phyloP scores from a whole-genome alignment of 257 asterid species.

The Solanum sitiens region DNA sequence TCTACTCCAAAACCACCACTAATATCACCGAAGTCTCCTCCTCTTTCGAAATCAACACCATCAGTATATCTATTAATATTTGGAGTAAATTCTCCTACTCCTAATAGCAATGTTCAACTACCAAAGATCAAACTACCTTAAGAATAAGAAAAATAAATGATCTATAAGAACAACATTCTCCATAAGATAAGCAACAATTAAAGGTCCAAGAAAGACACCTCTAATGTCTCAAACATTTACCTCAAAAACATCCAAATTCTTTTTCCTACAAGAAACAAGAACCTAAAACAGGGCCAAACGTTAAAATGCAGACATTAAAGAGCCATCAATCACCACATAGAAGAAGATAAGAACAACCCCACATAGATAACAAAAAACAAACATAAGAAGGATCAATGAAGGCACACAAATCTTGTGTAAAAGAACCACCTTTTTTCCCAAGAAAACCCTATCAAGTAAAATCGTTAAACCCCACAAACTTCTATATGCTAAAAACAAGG shows the following conservation, averaged over 20 bases:
- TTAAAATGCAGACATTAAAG: conserved; percentile 32
- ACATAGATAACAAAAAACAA: conserved; percentile 21
- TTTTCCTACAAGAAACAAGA: conserved; percentile 1
- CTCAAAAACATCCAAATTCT: conserved; percentile 1
- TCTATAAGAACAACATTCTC: no score
- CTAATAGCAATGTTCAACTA: no score
- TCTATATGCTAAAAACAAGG: conserved; percentile 28
- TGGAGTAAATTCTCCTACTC: no score
- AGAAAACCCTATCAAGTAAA: conserved; percentile 47
- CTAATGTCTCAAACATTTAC: not conserved
- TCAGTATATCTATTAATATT: no score
- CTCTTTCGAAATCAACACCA: no score
- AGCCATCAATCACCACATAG: conserved; percentile 23
- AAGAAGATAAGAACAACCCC: conserved; percentile 33
- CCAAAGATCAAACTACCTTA: no score
- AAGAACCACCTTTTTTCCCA: conserved; percentile 36
- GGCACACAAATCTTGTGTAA: conserved; percentile 62
- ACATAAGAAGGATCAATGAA: conserved; percentile 30
- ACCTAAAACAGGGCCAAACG: not conserved
- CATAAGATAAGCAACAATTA: not conserved
- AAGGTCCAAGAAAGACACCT: not conserved
- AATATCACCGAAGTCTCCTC: no score
- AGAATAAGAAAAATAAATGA: no score
- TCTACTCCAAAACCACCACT: no score
- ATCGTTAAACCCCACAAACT: conserved; percentile 43